Percentiles rank a stretch among this genome's conserved stretches.
Evolutionary conservation across 2,329 filamentous ascomycete genomes (phyloP).

Genomic region (Verticillium nonalfalfae): DNA sequence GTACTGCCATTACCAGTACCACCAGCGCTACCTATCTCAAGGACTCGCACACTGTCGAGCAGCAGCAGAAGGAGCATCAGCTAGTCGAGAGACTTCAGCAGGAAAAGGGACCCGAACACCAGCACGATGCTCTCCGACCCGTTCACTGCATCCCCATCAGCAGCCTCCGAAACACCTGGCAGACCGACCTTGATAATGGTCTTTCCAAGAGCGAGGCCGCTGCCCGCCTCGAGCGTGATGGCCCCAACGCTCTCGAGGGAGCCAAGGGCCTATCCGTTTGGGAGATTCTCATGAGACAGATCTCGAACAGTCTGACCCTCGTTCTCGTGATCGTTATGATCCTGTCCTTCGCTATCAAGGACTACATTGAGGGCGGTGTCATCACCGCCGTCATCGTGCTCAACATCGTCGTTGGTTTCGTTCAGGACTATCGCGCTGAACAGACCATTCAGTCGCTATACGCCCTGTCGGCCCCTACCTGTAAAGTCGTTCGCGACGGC

Average conservation of each 20-base stretch:
- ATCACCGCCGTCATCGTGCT: constrained; percentile 59
- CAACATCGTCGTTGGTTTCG: constrained; percentile 59
- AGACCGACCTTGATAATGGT: constrained; percentile 48
- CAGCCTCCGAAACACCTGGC: constrained; percentile 26
- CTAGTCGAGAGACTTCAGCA: not conserved
- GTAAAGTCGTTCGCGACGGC: constrained; percentile 51
- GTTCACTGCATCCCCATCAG: constrained; percentile 18
- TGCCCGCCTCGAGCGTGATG: constrained; percentile 59
- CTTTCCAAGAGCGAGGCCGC: constrained; percentile 57
- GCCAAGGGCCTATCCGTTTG: constrained; percentile 66
- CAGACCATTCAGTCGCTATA: constrained; percentile 56
- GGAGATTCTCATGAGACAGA: constrained; percentile 70
- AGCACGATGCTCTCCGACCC: constrained; percentile 7
- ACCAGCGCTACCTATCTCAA: not conserved
- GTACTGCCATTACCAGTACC: not conserved
- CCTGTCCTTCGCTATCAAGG: constrained; percentile 57
- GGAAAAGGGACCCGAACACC: not conserved
- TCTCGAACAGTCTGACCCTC: constrained; percentile 70
- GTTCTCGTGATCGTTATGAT: constrained; percentile 72
- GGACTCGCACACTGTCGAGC: constrained; percentile 4
- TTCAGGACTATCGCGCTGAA: constrained; percentile 56
- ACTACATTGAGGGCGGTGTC: constrained; percentile 58
- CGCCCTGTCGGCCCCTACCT: constrained; percentile 51
- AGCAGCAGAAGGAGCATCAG: constrained; percentile 6
- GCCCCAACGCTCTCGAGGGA: constrained; percentile 65